phyloP scores from a whole-genome alignment of 257 asterid species.

The Pogostemon cablin region DNA sequence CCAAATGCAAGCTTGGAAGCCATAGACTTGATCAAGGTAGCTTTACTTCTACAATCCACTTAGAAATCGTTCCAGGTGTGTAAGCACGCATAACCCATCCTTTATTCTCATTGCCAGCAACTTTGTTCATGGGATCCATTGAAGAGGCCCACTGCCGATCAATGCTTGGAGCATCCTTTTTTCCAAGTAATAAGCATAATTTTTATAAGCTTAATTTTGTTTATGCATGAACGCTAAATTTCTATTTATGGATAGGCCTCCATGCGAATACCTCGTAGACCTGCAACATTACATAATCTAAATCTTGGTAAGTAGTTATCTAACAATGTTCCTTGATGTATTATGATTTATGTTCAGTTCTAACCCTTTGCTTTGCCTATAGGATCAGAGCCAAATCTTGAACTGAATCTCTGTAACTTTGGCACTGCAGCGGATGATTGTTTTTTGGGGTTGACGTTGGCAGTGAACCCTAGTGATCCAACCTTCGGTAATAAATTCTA shows the following conservation, averaged over 20 bases:
- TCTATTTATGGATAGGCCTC: slow-evolving; percentile 54
- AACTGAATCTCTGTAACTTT: slow-evolving; percentile 86
- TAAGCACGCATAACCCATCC: slow-evolving; percentile 1
- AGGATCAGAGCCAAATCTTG: slow-evolving; percentile 90
- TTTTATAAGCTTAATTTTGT: slow-evolving; percentile 21
- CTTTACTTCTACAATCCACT: background rate
- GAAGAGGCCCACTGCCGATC: slow-evolving; percentile 86
- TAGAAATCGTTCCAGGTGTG: slow-evolving; percentile 15
- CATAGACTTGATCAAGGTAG: slow-evolving; percentile 84
- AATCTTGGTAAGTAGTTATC: slow-evolving; percentile 50
- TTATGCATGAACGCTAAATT: slow-evolving; percentile 36
- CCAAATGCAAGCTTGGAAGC: slow-evolving; percentile 90
- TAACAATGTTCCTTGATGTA: slow-evolving; percentile 25
- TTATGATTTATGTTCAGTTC: slow-evolving; percentile 20
- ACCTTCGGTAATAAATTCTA: slow-evolving; percentile 50
- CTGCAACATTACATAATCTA: slow-evolving; percentile 57
- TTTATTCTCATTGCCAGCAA: slow-evolving; percentile 51
- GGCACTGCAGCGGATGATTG: slow-evolving; percentile 67
- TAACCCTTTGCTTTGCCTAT: slow-evolving; percentile 29
- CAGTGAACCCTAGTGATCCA: slow-evolving; percentile 75
- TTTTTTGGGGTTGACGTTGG: slow-evolving; percentile 87
- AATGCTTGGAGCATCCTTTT: slow-evolving; percentile 83
- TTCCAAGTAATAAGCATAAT: slow-evolving; percentile 55
- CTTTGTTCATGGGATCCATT: slow-evolving; percentile 91
- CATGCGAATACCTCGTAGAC: slow-evolving; percentile 56